Conservation (phyloP, 371 early-diverging fungal species). For the Mortierella sp. region DNA sequence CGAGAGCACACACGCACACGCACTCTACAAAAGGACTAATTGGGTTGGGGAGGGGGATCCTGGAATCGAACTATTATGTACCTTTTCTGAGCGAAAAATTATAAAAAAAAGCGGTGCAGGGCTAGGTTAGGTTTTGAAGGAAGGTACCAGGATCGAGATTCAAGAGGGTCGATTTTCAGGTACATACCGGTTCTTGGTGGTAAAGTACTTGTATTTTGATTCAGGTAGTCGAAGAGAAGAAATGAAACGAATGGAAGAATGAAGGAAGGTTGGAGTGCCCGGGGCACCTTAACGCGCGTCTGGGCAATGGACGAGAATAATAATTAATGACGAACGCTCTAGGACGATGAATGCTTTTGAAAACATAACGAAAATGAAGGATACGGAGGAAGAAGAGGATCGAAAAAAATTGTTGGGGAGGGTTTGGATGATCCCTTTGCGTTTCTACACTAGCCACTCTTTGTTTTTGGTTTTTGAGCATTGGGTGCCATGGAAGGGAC, state of each 20-base stretch:
- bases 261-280: not conserved
- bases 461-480: not conserved
- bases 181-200: too few relatives aligned
- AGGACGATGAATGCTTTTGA: not conserved
- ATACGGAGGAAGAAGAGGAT: too few relatives aligned
- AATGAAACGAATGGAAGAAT: not conserved
- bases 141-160: not conserved
- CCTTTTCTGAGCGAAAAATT: not conserved
- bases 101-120: conserved; percentile 5
- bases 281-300: not conserved
- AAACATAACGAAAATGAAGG: not conserved
- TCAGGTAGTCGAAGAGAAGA: too few relatives aligned
- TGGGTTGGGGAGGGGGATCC: too few relatives aligned
- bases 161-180: too few relatives aligned
- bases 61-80: too few relatives aligned
- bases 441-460: too few relatives aligned
- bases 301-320: not conserved
- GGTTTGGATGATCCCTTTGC: not conserved
- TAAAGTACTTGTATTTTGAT: too few relatives aligned
- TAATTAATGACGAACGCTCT: not conserved
- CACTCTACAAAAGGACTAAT: not conserved
- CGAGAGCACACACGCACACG: not conserved
- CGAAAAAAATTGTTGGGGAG: not conserved
- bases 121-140: not conserved
- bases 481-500: not conserved